Evolutionary conservation across 495 filamentous ascomycete genomes (phyloP).

Genomic region (Tirmania nivea): DNA sequence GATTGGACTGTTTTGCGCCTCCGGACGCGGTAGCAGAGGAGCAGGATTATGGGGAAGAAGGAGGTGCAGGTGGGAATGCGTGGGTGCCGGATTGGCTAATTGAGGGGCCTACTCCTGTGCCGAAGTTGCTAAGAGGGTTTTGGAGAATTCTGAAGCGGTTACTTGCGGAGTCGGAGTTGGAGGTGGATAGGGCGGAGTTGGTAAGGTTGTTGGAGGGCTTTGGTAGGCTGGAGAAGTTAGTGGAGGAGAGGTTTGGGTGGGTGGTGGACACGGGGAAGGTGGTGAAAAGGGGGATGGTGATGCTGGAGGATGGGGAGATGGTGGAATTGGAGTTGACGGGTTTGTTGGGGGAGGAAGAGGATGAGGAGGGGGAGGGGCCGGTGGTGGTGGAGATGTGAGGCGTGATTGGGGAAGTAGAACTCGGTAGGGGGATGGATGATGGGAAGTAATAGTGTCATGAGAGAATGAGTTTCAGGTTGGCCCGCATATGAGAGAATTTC

Average conservation of each 20-base stretch:
- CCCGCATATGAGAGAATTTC: no score
- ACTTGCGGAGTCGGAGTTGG: constrained; percentile 1
- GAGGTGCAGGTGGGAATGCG: constrained; percentile 18
- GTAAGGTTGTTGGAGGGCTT: constrained; percentile 28
- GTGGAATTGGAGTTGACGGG: constrained; percentile 58
- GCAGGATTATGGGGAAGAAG: constrained; percentile 34
- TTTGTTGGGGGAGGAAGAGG: constrained; percentile 62
- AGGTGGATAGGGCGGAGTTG: constrained; percentile 12
- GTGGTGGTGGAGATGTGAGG: constrained; percentile 42
- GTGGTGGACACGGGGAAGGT: constrained; percentile 33
- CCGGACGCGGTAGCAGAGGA: constrained; percentile 29
- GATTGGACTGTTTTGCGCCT: constrained; percentile 40
- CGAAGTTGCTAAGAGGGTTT: constrained; percentile 31
- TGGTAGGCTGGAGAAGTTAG: constrained; percentile 33
- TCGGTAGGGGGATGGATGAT: no score
- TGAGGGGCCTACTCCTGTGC: not conserved
- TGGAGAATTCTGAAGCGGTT: constrained; percentile 25
- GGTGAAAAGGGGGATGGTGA: constrained; percentile 40
- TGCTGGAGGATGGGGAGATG: constrained; percentile 55
- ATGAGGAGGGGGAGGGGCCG: constrained; percentile 60
- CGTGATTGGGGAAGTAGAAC: no score
- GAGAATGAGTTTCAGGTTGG: no score
- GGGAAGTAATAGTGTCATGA: no score
- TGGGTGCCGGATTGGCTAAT: not conserved
- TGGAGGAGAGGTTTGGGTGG: constrained; percentile 41